phyloP scores from a whole-genome alignment of 148 eudicot species.

The Bassia scoparia region DNA sequence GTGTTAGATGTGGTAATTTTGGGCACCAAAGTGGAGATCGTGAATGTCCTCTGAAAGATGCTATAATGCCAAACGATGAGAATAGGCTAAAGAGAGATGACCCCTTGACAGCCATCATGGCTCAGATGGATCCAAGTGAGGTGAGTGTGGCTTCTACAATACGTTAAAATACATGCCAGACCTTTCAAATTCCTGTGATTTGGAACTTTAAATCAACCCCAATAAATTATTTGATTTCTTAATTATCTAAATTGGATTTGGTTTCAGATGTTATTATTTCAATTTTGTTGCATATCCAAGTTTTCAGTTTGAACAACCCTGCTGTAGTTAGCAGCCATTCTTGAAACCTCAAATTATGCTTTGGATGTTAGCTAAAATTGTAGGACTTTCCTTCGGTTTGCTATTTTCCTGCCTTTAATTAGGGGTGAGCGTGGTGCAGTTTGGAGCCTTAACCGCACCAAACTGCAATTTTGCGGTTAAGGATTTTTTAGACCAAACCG shows the following conservation, averaged over 20 bases:
- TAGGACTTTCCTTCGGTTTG: too few species aligned
- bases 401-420: too few species aligned
- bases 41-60: constrained; percentile 92
- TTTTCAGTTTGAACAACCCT: not conserved
- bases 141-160: constrained; percentile 30
- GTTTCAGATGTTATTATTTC: not conserved
- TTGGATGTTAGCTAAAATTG: too few species aligned
- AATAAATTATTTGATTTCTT: not conserved
- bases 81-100: constrained; percentile 91
- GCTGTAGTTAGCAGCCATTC: not conserved
- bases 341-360: too few species aligned
- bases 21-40: constrained; percentile 99
- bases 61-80: constrained; percentile 96
- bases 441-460: too few species aligned
- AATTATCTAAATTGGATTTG: not conserved
- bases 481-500: too few species aligned
- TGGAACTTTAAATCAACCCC: not conserved
- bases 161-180: not conserved
- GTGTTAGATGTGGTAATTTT: constrained; percentile 81
- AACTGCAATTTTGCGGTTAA: too few species aligned
- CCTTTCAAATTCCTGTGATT: not conserved
- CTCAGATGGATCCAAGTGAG: constrained; percentile 77
- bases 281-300: not conserved
- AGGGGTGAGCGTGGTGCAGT: too few species aligned
- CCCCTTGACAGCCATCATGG: constrained; percentile 84